Conservation (phyloP, 2,329 filamentous ascomycete species). For the Colletotrichum cuscutae region DNA sequence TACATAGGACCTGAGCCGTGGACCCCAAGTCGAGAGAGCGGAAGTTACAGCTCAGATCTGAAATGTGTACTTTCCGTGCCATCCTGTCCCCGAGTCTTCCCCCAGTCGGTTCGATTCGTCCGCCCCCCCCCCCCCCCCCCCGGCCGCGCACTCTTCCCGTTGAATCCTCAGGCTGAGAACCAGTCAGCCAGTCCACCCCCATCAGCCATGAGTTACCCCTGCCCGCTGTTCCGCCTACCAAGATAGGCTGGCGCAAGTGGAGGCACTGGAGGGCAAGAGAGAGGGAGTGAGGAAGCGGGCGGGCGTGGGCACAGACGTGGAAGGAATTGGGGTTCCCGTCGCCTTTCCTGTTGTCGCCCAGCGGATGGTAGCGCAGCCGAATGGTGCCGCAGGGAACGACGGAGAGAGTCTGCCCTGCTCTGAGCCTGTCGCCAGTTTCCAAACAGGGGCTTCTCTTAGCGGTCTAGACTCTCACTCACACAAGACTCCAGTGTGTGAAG, state of each 20-base stretch:
- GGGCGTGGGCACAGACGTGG: conserved; percentile 19
- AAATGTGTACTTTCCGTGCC: conserved; percentile 15
- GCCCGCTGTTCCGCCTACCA: conserved; percentile 6
- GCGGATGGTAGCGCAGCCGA: conserved; percentile 33
- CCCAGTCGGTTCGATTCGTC: background rate
- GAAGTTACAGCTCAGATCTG: background rate
- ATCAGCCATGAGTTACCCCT: background rate
- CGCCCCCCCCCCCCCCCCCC: background rate
- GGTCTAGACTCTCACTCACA: no score
- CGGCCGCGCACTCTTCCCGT: background rate
- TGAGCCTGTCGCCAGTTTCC: conserved; percentile 9
- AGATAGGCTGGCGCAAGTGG: conserved; percentile 23
- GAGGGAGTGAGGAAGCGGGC: background rate
- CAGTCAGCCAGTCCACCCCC: no score
- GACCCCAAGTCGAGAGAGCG: background rate
- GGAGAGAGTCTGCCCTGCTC: conserved; percentile 1
- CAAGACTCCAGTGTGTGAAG: background rate
- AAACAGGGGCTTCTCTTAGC: conserved; percentile 23
- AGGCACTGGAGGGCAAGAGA: background rate
- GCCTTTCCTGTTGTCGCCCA: background rate
- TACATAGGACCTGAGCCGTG: background rate
- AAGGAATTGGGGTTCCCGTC: conserved; percentile 6
- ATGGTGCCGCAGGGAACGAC: conserved; percentile 15
- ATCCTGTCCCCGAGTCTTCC: background rate
- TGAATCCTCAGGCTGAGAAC: background rate